Percentiles rank a stretch among this genome's conserved stretches.
Evolutionary conservation across 495 filamentous ascomycete genomes (phyloP).

Genomic region (Jackrogersella minutella): DNA sequence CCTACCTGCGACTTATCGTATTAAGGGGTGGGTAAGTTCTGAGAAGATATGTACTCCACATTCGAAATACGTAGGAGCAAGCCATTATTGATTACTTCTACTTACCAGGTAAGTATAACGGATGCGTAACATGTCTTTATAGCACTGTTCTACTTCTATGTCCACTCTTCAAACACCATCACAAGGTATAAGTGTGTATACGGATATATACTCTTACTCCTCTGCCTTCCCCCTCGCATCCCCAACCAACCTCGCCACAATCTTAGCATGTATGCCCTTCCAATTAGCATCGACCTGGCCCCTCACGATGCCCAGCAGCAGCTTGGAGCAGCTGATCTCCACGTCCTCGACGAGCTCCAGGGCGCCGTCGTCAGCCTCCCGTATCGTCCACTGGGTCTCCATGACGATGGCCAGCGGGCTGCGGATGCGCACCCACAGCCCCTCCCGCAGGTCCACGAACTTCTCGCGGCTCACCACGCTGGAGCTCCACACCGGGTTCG

Average conservation of each 20-base stretch:
- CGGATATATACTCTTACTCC: not conserved
- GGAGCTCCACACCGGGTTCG: slow-evolving; percentile 53
- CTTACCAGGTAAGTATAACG: no score
- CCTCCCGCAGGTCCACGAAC: slow-evolving; percentile 50
- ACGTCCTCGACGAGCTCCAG: slow-evolving; percentile 53
- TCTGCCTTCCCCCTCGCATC: slow-evolving; percentile 26
- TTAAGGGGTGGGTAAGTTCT: no score
- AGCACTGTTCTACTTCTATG: no score
- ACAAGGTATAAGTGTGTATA: not conserved
- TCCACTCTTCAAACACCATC: not conserved
- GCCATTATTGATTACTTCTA: no score
- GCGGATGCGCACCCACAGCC: slow-evolving; percentile 55
- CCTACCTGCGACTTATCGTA: no score
- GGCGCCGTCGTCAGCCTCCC: slow-evolving; percentile 21
- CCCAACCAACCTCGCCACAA: slow-evolving; percentile 46
- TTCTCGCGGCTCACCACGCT: slow-evolving; percentile 58
- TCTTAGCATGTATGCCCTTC: slow-evolving; percentile 52
- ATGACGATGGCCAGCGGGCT: slow-evolving; percentile 55
- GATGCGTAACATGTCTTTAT: no score
- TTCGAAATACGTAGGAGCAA: no score
- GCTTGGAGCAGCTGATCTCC: slow-evolving; percentile 50
- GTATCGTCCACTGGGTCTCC: slow-evolving; percentile 56
- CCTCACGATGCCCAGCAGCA: slow-evolving; percentile 54
- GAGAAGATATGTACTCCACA: no score
- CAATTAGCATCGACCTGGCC: slow-evolving; percentile 53